These are phyloP conservation scores for Pestalotiopsis sp. DNA, from an alignment of 2,329 filamentous ascomycete species.

Conservation along the genomic window DNA sequence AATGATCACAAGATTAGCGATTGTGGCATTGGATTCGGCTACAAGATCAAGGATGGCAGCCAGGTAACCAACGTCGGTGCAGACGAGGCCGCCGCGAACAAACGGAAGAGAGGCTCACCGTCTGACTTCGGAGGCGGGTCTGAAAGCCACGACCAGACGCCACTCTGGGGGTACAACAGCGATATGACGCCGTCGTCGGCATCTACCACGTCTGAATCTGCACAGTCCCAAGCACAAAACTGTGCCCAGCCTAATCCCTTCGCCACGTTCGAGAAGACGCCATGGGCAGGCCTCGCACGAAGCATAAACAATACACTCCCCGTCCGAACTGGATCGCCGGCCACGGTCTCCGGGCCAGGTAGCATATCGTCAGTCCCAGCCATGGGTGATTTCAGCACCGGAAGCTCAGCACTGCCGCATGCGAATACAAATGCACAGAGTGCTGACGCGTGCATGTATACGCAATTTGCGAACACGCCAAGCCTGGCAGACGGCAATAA, in stretches of 20 bases:
- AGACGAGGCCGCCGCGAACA: constrained; percentile 12
- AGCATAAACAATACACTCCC: background rate
- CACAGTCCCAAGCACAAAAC: background rate
- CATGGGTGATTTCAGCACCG: background rate
- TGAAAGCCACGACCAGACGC: constrained; percentile 2
- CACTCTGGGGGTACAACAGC: constrained; percentile 13
- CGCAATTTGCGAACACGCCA: constrained; percentile 14
- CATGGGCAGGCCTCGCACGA: background rate
- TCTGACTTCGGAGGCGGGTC: background rate
- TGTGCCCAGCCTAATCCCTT: background rate
- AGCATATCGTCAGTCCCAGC: background rate
- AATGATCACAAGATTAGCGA: constrained; percentile 14
- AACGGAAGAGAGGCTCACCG: constrained; percentile 18
- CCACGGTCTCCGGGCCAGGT: background rate
- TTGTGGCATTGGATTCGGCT: constrained; percentile 7
- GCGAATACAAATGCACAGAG: background rate
- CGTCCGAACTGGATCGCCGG: background rate
- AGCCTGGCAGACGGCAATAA: background rate
- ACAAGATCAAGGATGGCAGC: background rate
- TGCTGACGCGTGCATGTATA: constrained; percentile 17
- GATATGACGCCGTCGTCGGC: background rate
- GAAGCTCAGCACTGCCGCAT: no score
- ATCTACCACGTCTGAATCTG: background rate
- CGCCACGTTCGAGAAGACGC: background rate
- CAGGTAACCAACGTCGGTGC: background rate